These are phyloP conservation scores for Claviceps cyperi DNA, from an alignment of 2,329 filamentous ascomycete genomes.

Conservation along the genomic window DNA sequence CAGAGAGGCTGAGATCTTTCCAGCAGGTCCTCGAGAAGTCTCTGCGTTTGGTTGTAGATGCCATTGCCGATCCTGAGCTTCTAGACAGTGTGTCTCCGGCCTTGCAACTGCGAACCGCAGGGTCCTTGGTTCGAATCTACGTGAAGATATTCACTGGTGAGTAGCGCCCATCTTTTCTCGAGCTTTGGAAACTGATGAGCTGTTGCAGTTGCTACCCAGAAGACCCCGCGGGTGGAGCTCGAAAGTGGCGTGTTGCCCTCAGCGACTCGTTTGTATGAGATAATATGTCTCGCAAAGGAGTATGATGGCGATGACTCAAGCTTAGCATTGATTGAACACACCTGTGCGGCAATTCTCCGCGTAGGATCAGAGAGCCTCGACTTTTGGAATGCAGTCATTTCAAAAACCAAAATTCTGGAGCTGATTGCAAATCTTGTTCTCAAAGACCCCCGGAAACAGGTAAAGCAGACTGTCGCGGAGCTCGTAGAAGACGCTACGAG, in stretches of 20 bases:
- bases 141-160: slow-evolving; percentile 15
- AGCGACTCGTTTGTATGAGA: slow-evolving; percentile 9
- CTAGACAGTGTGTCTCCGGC: slow-evolving; percentile 20
- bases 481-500: slow-evolving; percentile 18
- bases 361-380: slow-evolving; percentile 13
- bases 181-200: neutral
- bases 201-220: neutral
- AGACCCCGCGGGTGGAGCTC: slow-evolving; percentile 1
- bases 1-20: slow-evolving; percentile 4
- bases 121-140: slow-evolving; percentile 15
- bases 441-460: slow-evolving; percentile 12
- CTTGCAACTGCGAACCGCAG: slow-evolving; percentile 15
- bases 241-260: slow-evolving; percentile 2
- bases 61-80: slow-evolving; percentile 44
- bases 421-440: slow-evolving; percentile 15
- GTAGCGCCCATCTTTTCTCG: neutral
- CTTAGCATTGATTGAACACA: slow-evolving; percentile 13
- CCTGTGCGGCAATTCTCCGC: slow-evolving; percentile 15
- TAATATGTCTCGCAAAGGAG: slow-evolving; percentile 13
- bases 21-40: slow-evolving; percentile 22
- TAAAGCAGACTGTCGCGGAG: slow-evolving; percentile 18
- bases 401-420: slow-evolving; percentile 10
- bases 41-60: slow-evolving; percentile 41
- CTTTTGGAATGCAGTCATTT: slow-evolving; percentile 16
- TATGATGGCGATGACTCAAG: slow-evolving; percentile 11